Conservation (phyloP, 2,329 filamentous ascomycete genomes). For the Penicillium sp. region DNA sequence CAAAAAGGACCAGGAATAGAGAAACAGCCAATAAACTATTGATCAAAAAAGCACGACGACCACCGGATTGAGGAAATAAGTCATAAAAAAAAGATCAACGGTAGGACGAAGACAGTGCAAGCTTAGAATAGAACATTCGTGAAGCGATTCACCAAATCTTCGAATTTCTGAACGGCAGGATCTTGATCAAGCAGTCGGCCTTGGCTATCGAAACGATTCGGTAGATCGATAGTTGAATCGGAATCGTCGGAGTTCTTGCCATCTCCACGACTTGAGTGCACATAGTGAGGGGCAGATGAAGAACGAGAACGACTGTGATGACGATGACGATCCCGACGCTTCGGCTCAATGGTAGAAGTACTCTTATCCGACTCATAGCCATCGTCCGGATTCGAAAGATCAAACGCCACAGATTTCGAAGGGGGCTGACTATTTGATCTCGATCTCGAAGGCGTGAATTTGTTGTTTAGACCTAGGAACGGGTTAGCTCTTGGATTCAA, state of each 20-base stretch:
- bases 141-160: slow-evolving; percentile 38
- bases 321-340: slow-evolving; percentile 12
- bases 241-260: slow-evolving; percentile 32
- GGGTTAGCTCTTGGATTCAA: slow-evolving; percentile 9
- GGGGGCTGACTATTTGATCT: slow-evolving; percentile 25
- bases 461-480: slow-evolving; percentile 19
- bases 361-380: slow-evolving; percentile 49
- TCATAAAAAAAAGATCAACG: not conserved
- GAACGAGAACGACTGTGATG: slow-evolving; percentile 25
- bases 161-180: slow-evolving; percentile 36
- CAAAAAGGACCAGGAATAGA: not conserved
- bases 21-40: not conserved
- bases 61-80: not conserved
- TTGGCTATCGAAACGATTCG: slow-evolving; percentile 45
- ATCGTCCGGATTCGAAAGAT: slow-evolving; percentile 23
- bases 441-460: slow-evolving; percentile 14
- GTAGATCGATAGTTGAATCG: slow-evolving; percentile 47
- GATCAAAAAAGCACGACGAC: not conserved
- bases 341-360: slow-evolving; percentile 35
- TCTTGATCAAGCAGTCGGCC: slow-evolving; percentile 40
- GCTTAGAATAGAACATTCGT: slow-evolving; percentile 25
- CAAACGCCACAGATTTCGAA: slow-evolving; percentile 38
- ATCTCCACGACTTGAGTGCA: not conserved
- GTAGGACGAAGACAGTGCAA: not conserved
- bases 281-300: slow-evolving; percentile 20